A percentile compares a stretch with the other conserved stretches of the same genome.
Conservation (phyloP, 1,284 basidiomycete species). For the Sphaerobolus stellatus region DNA sequence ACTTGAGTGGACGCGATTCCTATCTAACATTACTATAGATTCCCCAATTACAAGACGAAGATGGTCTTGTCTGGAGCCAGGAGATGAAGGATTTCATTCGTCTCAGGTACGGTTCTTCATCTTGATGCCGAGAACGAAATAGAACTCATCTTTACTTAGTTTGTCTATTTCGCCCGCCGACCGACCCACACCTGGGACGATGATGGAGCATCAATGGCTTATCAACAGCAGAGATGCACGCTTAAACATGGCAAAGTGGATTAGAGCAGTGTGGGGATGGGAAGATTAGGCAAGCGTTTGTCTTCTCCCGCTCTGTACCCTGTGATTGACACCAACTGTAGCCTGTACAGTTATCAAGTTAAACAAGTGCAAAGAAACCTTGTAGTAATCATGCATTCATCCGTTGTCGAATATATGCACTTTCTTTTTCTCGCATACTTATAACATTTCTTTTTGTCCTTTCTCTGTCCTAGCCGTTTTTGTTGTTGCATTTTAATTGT, state of each 20-base stretch:
- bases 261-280: conserved; percentile 89
- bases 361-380: too few relatives aligned
- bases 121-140: conserved; percentile 7
- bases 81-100: conserved; percentile 93
- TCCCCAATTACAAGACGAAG: conserved; percentile 75
- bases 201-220: conserved; percentile 90
- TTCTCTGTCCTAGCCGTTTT: too few relatives aligned
- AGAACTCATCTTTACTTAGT: conserved; percentile 33
- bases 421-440: too few relatives aligned
- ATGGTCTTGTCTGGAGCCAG: conserved; percentile 74
- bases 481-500: too few relatives aligned
- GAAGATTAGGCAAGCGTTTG: neutral
- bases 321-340: too few relatives aligned
- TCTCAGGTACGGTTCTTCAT: conserved; percentile 62
- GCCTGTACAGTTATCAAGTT: too few relatives aligned
- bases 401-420: too few relatives aligned
- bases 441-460: too few relatives aligned
- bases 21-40: conserved; percentile 51
- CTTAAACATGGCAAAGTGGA: conserved; percentile 88
- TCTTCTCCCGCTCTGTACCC: neutral
- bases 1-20: conserved; percentile 6
- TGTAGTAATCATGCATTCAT: too few relatives aligned
- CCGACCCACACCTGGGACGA: conserved; percentile 83
- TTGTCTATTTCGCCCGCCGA: conserved; percentile 56
- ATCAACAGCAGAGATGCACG: conserved; percentile 74